Base-by-base conservation (phyloP, 148 eudicot genomes). In the Chenopodium quinoa region DNA sequence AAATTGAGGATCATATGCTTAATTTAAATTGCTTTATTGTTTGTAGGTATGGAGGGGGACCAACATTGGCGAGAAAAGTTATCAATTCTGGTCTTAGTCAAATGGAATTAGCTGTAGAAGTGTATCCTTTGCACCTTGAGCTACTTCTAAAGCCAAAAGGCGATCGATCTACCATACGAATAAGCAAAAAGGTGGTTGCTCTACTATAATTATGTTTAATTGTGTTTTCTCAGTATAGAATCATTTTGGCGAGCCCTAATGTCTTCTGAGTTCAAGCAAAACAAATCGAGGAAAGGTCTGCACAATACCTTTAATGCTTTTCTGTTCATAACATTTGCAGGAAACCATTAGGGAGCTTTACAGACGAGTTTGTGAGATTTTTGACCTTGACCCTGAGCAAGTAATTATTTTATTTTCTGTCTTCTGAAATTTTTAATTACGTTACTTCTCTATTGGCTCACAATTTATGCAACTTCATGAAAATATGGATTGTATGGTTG, bases 21-120 rank as follows among this genome's bases (percentile, higher is more conserved):
- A 37, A 82, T 14, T 37, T 77, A 29, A 74, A 56, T 75, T 68
- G 50, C 56, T 83, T 82, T 69, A 71, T 79, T 81, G 60, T 73
- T 40, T 87, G 79, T 83, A 95, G 99, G 99, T 95, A 95, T 90
- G 99, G 99, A 83, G 99, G 99, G 81, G 99, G 99, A 76, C 99
- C 99, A 34, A 84, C 88, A 29, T 86, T 95, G 90, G 90, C 97
- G 13, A 89, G 99, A 47, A 93, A 89, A 87, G 97, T 92, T 69
- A 93, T 95, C 62, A 86, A 83, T 85, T 89, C 91, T 78, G 97
- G 97, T 84, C 88, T 91, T 78, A 90, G 92, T 85, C 97, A 88
- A 85, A 86, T 87, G 81, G 99, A 92, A 77, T 86, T 93, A 88
- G 89, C 97, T 27, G 90, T 96, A 71, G 98, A 96, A 85, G 99